These are phyloP conservation scores for Erysimum pusillum DNA, from an alignment of 441 rosid species.

Conservation along the genomic window DNA sequence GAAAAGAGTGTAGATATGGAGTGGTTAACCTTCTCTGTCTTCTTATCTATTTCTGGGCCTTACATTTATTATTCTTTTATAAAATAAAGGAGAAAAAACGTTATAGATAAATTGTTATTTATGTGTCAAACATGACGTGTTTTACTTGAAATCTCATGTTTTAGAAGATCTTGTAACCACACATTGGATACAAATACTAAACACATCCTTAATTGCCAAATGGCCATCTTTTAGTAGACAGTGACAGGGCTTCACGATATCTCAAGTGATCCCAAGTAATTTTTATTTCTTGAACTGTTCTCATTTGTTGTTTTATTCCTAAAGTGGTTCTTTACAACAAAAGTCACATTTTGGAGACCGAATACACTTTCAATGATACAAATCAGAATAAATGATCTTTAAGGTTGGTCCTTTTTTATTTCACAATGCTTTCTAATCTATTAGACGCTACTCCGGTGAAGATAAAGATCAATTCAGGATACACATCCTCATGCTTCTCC, in stretches of 20 bases:
- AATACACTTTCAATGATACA: slow-evolving; percentile 7
- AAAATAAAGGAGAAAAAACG: not conserved
- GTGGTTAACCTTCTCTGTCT: slow-evolving; percentile 46
- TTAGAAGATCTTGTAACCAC: slow-evolving; percentile 4
- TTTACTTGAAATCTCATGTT: not conserved
- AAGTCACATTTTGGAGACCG: slow-evolving; percentile 13
- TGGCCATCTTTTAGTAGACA: not conserved
- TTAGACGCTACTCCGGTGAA: slow-evolving; percentile 9
- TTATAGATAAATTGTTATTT: not conserved
- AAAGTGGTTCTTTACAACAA: slow-evolving; percentile 25
- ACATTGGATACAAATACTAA: not conserved
- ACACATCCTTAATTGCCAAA: slow-evolving; percentile 4
- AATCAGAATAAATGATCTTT: slow-evolving; percentile 3
- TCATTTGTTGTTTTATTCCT: not conserved
- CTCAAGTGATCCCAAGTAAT: no score
- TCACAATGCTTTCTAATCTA: slow-evolving; percentile 11
- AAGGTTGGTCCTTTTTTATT: not conserved
- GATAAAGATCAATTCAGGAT: slow-evolving; percentile 34
- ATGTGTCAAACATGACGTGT: slow-evolving; percentile 9
- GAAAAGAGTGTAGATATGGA: slow-evolving; percentile 31
- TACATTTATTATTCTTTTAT: slow-evolving; percentile 8
- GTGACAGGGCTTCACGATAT: no score
- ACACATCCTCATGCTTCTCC: slow-evolving; percentile 32
- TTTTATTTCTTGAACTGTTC: slow-evolving; percentile 2
- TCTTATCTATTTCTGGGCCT: slow-evolving; percentile 44